Evolutionary conservation across 2,329 filamentous ascomycete genomes (phyloP).

Genomic region (Microascus cirrosus): DNA sequence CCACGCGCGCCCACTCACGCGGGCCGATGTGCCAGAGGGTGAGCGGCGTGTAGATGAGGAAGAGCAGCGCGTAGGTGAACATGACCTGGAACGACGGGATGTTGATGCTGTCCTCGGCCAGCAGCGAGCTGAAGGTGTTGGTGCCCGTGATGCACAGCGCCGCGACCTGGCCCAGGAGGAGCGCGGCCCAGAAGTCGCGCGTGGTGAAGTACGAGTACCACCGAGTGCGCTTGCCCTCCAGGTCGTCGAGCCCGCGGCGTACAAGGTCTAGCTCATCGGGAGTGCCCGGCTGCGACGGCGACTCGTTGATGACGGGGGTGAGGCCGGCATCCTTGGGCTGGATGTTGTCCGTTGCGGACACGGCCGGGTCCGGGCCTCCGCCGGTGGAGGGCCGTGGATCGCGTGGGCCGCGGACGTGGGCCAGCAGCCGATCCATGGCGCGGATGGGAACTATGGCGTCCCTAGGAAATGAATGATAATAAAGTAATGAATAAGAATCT

Average conservation of each 20-base stretch:
- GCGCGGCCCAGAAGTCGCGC: constrained; percentile 76
- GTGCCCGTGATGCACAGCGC: constrained; percentile 85
- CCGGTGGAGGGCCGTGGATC: no score
- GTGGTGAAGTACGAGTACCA: constrained; percentile 73
- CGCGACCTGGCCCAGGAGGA: constrained; percentile 72
- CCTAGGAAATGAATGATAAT: neutral
- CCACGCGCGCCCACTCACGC: constrained; percentile 53
- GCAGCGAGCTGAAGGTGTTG: constrained; percentile 77
- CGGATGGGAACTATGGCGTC: neutral
- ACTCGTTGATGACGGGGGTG: constrained; percentile 7
- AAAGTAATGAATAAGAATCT: neutral
- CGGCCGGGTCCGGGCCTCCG: no score
- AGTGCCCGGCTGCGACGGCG: constrained; percentile 8
- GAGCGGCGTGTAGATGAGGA: constrained; percentile 68
- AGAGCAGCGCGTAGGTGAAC: constrained; percentile 85
- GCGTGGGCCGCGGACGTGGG: no score
- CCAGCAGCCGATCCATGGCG: no score
- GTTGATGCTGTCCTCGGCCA: constrained; percentile 54
- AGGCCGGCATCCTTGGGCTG: constrained; percentile 5
- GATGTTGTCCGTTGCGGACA: constrained; percentile 8
- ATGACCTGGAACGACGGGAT: constrained; percentile 94
- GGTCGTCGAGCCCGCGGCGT: constrained; percentile 37
- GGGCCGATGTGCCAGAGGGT: constrained; percentile 72
- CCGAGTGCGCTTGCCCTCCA: constrained; percentile 40
- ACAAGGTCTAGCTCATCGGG: constrained; percentile 25